A percentile compares a stretch with the other conserved stretches of the same genome.
Evolutionary conservation across 768 basidiomycete species (phyloP).

Genomic region (Leccinum imitatum): DNA sequence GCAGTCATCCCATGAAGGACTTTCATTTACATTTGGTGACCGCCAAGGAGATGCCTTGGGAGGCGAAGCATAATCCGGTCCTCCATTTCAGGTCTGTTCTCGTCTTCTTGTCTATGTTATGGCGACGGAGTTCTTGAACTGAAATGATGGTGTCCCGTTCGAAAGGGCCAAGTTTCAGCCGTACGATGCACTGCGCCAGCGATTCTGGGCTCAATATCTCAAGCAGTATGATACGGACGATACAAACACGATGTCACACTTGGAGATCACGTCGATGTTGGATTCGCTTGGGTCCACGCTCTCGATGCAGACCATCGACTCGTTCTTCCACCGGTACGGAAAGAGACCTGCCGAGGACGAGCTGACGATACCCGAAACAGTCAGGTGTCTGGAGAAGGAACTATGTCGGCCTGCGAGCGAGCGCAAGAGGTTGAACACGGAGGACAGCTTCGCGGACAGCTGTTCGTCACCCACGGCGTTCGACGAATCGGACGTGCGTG

Average conservation of each 20-base stretch:
- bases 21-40: constrained; percentile 64
- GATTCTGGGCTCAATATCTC: constrained; percentile 88
- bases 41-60: constrained; percentile 67
- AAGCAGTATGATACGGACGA: constrained; percentile 64
- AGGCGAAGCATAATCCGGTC: constrained; percentile 66
- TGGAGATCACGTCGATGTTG: constrained; percentile 93
- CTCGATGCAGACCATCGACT: constrained; percentile 70
- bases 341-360: constrained; percentile 68
- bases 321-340: constrained; percentile 73
- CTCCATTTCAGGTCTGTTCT: constrained; percentile 59
- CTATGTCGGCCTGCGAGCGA: constrained; percentile 71
- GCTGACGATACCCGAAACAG: constrained; percentile 73
- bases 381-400: constrained; percentile 85
- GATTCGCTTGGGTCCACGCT: constrained; percentile 96
- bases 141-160: constrained; percentile 2
- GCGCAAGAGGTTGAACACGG: constrained; percentile 60
- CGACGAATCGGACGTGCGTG: constrained; percentile 28
- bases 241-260: constrained; percentile 65
- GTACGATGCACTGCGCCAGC: constrained; percentile 86
- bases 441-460: constrained; percentile 41
- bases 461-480: constrained; percentile 57
- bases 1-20: constrained; percentile 60
- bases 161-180: constrained; percentile 91
- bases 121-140: neutral
- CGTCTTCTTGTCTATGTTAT: neutral